Evolutionary conservation across 768 basidiomycete genomes (phyloP).

Genomic region (Lentinula lateritia): DNA sequence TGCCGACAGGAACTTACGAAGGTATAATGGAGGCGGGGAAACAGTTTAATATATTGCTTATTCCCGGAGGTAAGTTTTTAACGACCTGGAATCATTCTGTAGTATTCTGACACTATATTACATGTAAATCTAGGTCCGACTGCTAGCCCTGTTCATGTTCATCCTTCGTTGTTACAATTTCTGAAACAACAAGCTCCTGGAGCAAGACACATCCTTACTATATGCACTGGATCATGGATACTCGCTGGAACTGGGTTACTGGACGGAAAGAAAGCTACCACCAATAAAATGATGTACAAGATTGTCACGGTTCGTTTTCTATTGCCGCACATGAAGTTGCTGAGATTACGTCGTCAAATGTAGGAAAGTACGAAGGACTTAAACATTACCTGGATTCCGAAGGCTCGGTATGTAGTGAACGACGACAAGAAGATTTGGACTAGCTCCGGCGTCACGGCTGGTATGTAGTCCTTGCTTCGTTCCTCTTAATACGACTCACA

Average conservation of each 20-base stretch:
- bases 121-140: not conserved
- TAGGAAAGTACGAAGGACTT: constrained; percentile 18
- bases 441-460: constrained; percentile 31
- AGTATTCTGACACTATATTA: not conserved
- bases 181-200: constrained; percentile 20
- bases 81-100: no score
- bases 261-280: constrained; percentile 28
- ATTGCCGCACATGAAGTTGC: no score
- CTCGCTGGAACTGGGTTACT: constrained; percentile 27
- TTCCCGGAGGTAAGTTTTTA: constrained; percentile 19
- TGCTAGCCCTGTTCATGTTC: not conserved
- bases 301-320: constrained; percentile 16
- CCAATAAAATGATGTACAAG: constrained; percentile 27
- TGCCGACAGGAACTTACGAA: constrained; percentile 19
- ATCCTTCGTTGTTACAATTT: constrained; percentile 16
- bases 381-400: constrained; percentile 27
- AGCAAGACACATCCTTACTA: constrained; percentile 26
- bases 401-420: constrained; percentile 30
- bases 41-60: constrained; percentile 24
- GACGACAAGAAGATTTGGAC: constrained; percentile 35
- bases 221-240: constrained; percentile 28
- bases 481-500: not conserved
- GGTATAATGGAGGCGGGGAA: constrained; percentile 11
- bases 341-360: not conserved
- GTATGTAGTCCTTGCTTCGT: constrained; percentile 11